Base-by-base conservation (phyloP, 192 early-diverging fungal genomes). In the Thamnidium elegans region DNA sequence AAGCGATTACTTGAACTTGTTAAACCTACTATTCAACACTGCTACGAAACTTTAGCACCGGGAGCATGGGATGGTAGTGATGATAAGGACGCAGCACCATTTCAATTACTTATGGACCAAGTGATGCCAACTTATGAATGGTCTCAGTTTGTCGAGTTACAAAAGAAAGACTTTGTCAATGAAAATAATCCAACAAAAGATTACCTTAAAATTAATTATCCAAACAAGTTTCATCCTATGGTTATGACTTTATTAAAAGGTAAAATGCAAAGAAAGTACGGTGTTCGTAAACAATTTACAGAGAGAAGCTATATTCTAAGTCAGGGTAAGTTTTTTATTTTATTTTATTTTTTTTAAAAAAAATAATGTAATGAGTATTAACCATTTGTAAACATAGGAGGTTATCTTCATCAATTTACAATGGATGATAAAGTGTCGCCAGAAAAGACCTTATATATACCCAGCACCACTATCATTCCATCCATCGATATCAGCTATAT, bases 291-390 rank as follows among this genome's bases (percentile, higher is more conserved):
- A 55, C 68, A 68, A 45, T 83, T 68, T 61, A 70, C 65, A 30
- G 72, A 80, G 9, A 67, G 74, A 4, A 78, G 54, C 46, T 83
- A 77, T 74, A 71, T 79, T 9, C 46, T 83, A 26, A 78, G 76
- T 4, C 69, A 69, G 34, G 44, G 68, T 42, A 67, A 50, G 55
- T 13, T 15, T 4, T 15, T 45, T 55, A 20, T 8, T 13, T n/a
- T 6, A 1, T 19, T 14, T 15, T 17, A 10, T 36, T 7, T 7
- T n/a, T 13, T 11, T 6, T n/a, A n/a, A n/a, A n/a, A n/a, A n/a
- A n/a, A n/a, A n/a, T n/a, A 1, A 32, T 54, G 4, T 4, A 26
- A 21, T 26, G 32, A 9, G 3, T 11, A 30, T 36, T 17, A 32
- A 34, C 8, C 53, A 36, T 7, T 23, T 4, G 0, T 31, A 15